Evolutionary conservation across 108 stramenopile genomes (phyloP).

Genomic region (Nannochloropsis gaditana): DNA sequence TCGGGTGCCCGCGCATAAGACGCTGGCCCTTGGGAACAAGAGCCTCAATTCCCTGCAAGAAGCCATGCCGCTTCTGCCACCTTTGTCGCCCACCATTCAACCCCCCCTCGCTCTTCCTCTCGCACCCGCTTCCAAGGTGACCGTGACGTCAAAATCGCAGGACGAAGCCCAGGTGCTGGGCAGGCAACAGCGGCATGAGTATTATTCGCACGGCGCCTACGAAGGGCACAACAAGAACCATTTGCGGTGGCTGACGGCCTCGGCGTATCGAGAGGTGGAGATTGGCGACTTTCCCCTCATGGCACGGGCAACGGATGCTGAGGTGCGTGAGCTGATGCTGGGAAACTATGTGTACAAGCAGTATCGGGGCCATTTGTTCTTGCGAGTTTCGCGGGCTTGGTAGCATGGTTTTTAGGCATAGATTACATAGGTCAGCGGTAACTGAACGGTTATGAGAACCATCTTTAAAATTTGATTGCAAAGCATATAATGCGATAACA

Average conservation of each 20-base stretch:
- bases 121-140: not conserved
- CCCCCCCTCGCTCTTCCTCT: not conserved
- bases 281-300: slow-evolving; percentile 13
- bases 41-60: slow-evolving; percentile 17
- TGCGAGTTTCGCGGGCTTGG: not conserved
- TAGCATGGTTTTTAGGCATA: not conserved
- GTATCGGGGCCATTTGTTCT: slow-evolving; percentile 12
- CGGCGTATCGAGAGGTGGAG: not conserved
- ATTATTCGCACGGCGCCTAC: not conserved
- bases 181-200: not conserved
- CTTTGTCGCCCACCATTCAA: not conserved
- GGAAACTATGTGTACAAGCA: slow-evolving; percentile 10
- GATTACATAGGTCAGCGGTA: not conserved
- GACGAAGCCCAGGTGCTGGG: not conserved
- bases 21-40: not conserved
- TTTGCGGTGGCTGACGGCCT: slow-evolving; percentile 11
- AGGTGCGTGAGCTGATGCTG: slow-evolving; percentile 3
- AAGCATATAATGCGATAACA: not conserved
- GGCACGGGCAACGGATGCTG: not conserved
- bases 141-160: not conserved
- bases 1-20: not conserved
- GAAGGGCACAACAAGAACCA: slow-evolving; percentile 8
- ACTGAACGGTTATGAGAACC: not conserved
- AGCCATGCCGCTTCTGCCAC: not conserved
- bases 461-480: not conserved